Conservation (phyloP, 306 rosid genomes). For the Vigna mungo region DNA sequence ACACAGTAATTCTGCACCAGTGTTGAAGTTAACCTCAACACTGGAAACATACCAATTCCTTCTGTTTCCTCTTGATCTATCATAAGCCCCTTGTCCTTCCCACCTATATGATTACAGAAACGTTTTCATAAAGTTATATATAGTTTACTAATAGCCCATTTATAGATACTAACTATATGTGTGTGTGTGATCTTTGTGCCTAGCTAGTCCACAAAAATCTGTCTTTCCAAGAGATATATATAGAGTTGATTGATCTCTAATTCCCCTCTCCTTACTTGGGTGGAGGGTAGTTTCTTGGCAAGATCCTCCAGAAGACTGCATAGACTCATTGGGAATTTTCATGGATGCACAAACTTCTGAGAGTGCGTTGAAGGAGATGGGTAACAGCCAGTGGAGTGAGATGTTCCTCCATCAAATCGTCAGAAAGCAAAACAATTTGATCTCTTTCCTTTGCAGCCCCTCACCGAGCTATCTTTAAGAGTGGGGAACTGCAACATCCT, state of each 20-base stretch:
- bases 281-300: conserved; percentile 98
- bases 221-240: neutral
- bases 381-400: conserved; percentile 82
- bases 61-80: conserved; percentile 98
- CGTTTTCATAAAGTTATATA: neutral
- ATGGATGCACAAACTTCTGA: conserved; percentile 88
- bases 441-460: conserved; percentile 42
- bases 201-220: neutral
- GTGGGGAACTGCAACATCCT: conserved; percentile 63
- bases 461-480: conserved; percentile 48
- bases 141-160: conserved; percentile 10
- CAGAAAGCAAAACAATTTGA: conserved; percentile 29
- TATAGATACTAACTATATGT: neutral
- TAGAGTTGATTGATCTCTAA: conserved; percentile 8
- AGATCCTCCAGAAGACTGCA: conserved; percentile 98
- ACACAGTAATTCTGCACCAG: conserved; percentile 13
- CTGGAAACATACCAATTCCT: conserved; percentile 75
- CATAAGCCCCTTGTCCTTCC: conserved; percentile 95
- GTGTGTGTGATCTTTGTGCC: conserved; percentile 19
- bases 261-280: conserved; percentile 71
- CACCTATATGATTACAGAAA: conserved; percentile 65
- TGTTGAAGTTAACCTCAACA: conserved; percentile 19
- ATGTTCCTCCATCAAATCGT: conserved; percentile 77
- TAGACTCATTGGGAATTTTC: conserved; percentile 95
- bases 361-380: conserved; percentile 97